Evolutionary conservation across 2,329 filamentous ascomycete species (phyloP).

Genomic region (Trichoderma harzianum): DNA sequence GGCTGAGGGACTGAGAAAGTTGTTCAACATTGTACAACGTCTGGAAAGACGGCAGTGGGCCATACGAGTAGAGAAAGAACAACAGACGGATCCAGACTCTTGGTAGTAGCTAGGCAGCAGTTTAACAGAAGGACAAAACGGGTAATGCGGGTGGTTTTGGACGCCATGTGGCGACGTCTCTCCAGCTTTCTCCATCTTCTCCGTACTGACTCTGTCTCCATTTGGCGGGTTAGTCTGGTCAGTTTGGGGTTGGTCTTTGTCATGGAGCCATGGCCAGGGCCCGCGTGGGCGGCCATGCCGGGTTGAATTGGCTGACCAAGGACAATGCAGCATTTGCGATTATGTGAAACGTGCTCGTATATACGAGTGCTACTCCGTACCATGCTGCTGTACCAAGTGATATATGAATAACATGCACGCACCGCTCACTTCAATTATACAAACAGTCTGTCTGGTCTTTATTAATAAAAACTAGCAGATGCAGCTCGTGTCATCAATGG

Average conservation of each 20-base stretch:
- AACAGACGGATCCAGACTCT: slow-evolving; percentile 8
- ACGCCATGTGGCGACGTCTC: slow-evolving; percentile 13
- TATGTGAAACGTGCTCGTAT: neutral
- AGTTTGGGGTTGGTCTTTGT: neutral
- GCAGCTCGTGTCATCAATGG: neutral
- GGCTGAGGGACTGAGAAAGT: neutral
- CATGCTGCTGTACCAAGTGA: neutral
- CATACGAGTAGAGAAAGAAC: neutral
- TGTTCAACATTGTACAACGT: neutral
- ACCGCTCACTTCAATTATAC: neutral
- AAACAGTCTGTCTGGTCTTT: neutral
- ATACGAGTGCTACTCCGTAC: neutral
- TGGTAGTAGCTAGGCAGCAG: slow-evolving; percentile 11
- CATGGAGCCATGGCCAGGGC: neutral
- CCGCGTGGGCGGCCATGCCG: neutral
- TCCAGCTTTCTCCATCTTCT: slow-evolving; percentile 12
- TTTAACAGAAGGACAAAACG: slow-evolving; percentile 1
- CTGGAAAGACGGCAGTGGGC: neutral
- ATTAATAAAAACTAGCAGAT: neutral
- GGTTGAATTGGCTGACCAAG: neutral
- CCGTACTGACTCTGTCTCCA: neutral
- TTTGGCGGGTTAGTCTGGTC: neutral
- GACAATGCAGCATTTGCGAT: neutral
- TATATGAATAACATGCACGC: neutral
- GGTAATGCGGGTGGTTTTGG: neutral